Percentiles rank a stretch among this genome's conserved stretches.
These are phyloP conservation scores for Euphorbia pulcherrima DNA, from an alignment of 345 rosid genomes.

Conservation along the genomic window DNA sequence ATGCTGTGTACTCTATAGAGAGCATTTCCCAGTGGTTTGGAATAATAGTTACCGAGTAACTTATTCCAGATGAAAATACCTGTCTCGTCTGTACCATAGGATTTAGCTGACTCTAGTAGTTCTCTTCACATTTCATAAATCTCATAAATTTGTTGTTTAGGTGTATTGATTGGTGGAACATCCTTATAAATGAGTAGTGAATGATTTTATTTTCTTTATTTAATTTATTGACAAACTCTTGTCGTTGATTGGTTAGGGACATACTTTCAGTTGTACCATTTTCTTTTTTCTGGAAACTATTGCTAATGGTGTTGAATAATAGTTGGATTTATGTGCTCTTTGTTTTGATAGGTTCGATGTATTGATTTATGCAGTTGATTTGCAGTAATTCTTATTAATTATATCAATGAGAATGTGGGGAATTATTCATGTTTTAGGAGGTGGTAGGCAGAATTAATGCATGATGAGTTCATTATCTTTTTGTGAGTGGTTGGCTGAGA, in stretches of 20 bases:
- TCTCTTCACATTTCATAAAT: constrained; percentile 4
- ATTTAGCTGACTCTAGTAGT: constrained; percentile 26
- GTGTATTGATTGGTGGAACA: constrained; percentile 22
- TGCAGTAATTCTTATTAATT: not conserved
- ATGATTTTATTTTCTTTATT: constrained; percentile 14
- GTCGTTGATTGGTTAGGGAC: not conserved
- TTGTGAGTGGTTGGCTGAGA: not conserved
- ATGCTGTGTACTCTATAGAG: constrained; percentile 15
- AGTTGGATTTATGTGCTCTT: not conserved
- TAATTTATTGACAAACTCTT: constrained; percentile 7
- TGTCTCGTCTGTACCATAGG: constrained; percentile 39
- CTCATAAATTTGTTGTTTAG: constrained; percentile 16
- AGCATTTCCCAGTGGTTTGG: constrained; percentile 7
- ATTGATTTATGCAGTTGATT: not conserved
- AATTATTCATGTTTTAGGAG: not conserved
- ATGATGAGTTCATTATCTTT: not conserved
- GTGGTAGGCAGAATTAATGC: not conserved
- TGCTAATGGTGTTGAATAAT: not conserved
- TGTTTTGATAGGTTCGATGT: not conserved
- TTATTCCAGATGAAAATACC: constrained; percentile 17
- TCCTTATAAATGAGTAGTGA: constrained; percentile 19
- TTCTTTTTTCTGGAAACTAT: not conserved
- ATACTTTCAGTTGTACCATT: not conserved
- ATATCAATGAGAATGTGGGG: too few species aligned
- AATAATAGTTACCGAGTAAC: constrained; percentile 17